These are phyloP conservation scores for Brassica napus DNA, from an alignment of 345 rosid genomes.

Conservation along the genomic window DNA sequence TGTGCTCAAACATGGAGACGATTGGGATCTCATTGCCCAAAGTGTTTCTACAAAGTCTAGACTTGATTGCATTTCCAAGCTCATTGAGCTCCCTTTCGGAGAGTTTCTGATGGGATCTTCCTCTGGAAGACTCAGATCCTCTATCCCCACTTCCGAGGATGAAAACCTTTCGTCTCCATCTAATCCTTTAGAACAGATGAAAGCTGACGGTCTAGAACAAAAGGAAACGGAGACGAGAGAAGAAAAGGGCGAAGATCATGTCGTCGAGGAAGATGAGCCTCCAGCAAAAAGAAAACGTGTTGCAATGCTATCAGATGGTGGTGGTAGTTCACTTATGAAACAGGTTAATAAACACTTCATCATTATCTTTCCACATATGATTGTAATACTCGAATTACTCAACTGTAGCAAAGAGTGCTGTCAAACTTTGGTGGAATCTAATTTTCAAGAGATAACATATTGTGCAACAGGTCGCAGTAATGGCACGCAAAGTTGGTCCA, in stretches of 20 bases:
- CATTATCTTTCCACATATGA: not conserved
- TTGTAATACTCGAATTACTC: not conserved
- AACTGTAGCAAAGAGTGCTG: constrained; percentile 3
- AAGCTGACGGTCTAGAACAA: constrained; percentile 41
- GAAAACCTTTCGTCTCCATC: constrained; percentile 37
- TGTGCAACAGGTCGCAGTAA: constrained; percentile 55
- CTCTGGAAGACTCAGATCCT: constrained; percentile 41
- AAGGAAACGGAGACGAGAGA: constrained; percentile 37
- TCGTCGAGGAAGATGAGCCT: constrained; percentile 51
- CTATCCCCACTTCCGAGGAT: constrained; percentile 29
- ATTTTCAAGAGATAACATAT: not conserved
- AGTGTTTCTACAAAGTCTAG: constrained; percentile 71
- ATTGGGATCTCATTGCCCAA: constrained; percentile 92
- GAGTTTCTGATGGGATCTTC: constrained; percentile 57
- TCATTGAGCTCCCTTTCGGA: constrained; percentile 90
- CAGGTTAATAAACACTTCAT: constrained; percentile 42
- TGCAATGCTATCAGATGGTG: constrained; percentile 46
- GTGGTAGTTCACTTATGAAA: constrained; percentile 65
- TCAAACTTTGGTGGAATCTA: not conserved
- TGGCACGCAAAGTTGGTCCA: constrained; percentile 66
- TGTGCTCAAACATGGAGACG: constrained; percentile 71
- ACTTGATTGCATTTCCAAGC: constrained; percentile 77
- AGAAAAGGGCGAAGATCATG: constrained; percentile 50
- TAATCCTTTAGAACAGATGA: constrained; percentile 36
- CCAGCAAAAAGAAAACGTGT: constrained; percentile 54